These are phyloP conservation scores for Microcos paniculata DNA, from an alignment of 345 rosid species.

Conservation along the genomic window DNA sequence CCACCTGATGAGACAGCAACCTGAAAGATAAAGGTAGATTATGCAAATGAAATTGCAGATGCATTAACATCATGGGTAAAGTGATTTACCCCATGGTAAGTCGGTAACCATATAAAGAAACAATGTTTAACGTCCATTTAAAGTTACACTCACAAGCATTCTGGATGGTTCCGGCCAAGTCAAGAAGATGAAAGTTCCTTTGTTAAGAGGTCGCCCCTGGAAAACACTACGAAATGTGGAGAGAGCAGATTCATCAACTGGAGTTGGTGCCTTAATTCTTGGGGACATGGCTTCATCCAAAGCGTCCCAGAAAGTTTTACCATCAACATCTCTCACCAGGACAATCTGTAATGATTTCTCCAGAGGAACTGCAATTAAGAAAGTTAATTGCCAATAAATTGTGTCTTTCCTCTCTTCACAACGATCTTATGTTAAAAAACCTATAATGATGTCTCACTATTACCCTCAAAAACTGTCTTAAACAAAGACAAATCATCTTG, in stretches of 20 bases:
- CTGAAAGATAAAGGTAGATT: conserved; percentile 31
- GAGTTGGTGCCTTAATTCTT: conserved; percentile 54
- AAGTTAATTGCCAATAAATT: conserved; percentile 6
- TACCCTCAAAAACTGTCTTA: conserved; percentile 58
- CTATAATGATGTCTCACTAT: not conserved
- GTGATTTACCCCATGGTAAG: not conserved
- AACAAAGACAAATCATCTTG: conserved; percentile 51
- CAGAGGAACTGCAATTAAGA: conserved; percentile 41
- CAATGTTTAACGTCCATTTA: not conserved
- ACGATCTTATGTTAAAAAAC: not conserved
- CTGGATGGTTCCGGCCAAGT: conserved; percentile 69
- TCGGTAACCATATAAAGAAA: not conserved
- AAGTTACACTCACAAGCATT: conserved; percentile 62
- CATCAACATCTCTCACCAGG: conserved; percentile 92
- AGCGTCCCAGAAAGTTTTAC: conserved; percentile 94
- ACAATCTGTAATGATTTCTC: conserved; percentile 81
- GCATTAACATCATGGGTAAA: not conserved
- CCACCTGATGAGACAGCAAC: conserved; percentile 62
- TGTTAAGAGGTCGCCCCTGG: conserved; percentile 65
- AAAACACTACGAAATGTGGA: conserved; percentile 63
- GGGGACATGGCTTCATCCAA: conserved; percentile 75
- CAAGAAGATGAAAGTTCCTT: conserved; percentile 69
- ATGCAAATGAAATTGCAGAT: not conserved
- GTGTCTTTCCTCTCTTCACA: not conserved
- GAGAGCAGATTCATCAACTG: conserved; percentile 58